Evolutionary conservation across 257 asterid genomes (phyloP), one percentile per base, ranked within the genome.

Genomic region (Rubia yunnanensis): DNA sequence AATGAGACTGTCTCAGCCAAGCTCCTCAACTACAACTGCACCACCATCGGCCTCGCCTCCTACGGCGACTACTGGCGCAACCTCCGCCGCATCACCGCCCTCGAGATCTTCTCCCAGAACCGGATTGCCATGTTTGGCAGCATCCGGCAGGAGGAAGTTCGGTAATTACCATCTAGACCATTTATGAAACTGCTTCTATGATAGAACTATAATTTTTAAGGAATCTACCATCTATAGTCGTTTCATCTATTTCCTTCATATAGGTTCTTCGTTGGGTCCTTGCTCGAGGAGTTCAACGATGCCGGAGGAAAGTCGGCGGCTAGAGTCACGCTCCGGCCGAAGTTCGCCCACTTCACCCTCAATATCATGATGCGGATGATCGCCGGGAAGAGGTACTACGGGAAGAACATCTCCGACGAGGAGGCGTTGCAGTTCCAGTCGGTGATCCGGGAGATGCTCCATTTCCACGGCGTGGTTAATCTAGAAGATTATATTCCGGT

Each of bases 361-460:
- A 79, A 75, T 28, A 70, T 65, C 50, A 48, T 72, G 20, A 72
- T 60, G 72, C 69, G 80, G n/a, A 75, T 73, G 76, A 5, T 73
- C 9, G 70, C 72, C 0, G 70, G 74, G n/a, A 76, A 76, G 50
- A 53, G 81, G 18, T 79, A 69, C 28, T 79, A 62, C 28, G 81
- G 81, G 3, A 70, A 66, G 50, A 66, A 70, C 1, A 67, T 30
- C 31, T 64, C 62, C 69, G 68, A 61, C 2, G 72, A 65, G 48
- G 76, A 79, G 65, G 78, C 76, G 11, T 66, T 57, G 44, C 36
- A n/a, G 69, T 71, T 74, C 31, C 63, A 66, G n/a, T 63, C 34
- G 23, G 41, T 73, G 58, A 66, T 75, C 1, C 55, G 69, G 44
- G 77, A 71, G 48, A 62, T 65, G 36, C 38, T 74, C n/a, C 71